phyloP scores from a whole-genome alignment of 495 filamentous ascomycete genomes.

The Neurospora discreta region DNA sequence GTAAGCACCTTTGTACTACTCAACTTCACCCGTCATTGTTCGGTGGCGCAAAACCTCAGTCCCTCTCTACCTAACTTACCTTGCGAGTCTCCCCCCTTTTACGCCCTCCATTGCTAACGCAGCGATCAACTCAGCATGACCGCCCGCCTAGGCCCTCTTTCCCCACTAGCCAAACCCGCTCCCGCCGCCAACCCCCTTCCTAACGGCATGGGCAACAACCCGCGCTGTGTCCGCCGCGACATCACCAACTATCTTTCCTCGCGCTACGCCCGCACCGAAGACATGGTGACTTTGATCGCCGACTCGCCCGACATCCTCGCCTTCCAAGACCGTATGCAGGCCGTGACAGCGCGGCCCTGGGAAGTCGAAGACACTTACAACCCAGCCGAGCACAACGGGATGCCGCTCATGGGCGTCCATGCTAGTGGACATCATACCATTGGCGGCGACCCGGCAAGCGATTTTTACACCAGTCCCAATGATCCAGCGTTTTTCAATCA shows the following conservation, averaged over 20 bases:
- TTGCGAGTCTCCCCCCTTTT: neutral
- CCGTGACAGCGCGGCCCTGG: slow-evolving; percentile 6
- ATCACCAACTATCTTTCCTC: slow-evolving; percentile 39
- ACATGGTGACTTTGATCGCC: slow-evolving; percentile 38
- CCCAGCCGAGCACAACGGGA: neutral
- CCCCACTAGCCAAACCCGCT: slow-evolving; percentile 23
- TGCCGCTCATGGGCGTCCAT: slow-evolving; percentile 30
- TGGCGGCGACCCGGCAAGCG: slow-evolving; percentile 28
- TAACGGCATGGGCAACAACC: slow-evolving; percentile 38
- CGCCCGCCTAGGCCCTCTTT: slow-evolving; percentile 43
- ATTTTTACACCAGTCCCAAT: slow-evolving; percentile 48
- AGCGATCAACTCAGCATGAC: slow-evolving; percentile 18
- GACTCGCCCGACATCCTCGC: slow-evolving; percentile 30
- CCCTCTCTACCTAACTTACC: neutral
- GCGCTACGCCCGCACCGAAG: slow-evolving; percentile 36
- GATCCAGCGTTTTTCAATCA: slow-evolving; percentile 61
- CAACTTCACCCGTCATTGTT: neutral
- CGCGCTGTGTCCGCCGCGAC: slow-evolving; percentile 56
- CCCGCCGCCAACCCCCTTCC: slow-evolving; percentile 23
- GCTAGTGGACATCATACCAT: slow-evolving; percentile 32
- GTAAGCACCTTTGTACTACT: slow-evolving; percentile 6
- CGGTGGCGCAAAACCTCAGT: neutral
- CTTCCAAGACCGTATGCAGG: slow-evolving; percentile 35
- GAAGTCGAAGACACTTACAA: neutral
- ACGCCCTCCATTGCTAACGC: neutral